Percentiles rank a stretch among this genome's conserved stretches.
Evolutionary conservation across 352 stramenopile species (phyloP).

Genomic region (Phytopythium boreale): DNA sequence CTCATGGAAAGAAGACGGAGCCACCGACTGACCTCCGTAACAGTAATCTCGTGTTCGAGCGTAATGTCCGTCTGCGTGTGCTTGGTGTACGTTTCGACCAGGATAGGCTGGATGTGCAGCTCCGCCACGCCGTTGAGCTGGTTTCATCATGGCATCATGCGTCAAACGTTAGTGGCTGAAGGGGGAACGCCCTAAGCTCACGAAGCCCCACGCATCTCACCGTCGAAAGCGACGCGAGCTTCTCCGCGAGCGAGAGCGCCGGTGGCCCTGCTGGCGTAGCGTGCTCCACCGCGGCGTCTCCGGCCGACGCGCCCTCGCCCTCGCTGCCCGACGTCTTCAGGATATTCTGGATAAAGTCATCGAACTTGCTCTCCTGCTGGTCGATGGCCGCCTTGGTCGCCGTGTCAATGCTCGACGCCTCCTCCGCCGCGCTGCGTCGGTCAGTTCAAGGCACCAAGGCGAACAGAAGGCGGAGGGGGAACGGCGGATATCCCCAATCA

Average conservation of each 20-base stretch:
- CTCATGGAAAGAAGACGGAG: background rate
- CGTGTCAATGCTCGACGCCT: constrained; percentile 41
- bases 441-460: background rate
- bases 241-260: constrained; percentile 70
- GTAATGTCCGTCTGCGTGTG: constrained; percentile 83
- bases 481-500: background rate
- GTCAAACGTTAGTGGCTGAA: background rate
- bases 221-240: constrained; percentile 71
- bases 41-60: constrained; percentile 70
- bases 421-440: constrained; percentile 36
- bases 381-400: constrained; percentile 34
- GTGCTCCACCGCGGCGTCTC: constrained; percentile 7
- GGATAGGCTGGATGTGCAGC: constrained; percentile 75
- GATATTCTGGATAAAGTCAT: constrained; percentile 87
- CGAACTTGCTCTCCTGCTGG: constrained; percentile 72
- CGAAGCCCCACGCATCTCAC: constrained; percentile 9
- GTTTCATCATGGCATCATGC: background rate
- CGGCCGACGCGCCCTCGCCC: constrained; percentile 16
- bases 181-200: background rate
- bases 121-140: constrained; percentile 70
- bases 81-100: constrained; percentile 86
- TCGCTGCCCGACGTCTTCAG: constrained; percentile 47
- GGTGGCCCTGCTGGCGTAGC: constrained; percentile 25
- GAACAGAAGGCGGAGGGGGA: background rate
- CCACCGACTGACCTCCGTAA: constrained; percentile 31